Evolutionary conservation across 2,329 filamentous ascomycete species (phyloP), one percentile per base, ranked within the genome.

Genomic region (Fonsecaea multimorphosa): DNA sequence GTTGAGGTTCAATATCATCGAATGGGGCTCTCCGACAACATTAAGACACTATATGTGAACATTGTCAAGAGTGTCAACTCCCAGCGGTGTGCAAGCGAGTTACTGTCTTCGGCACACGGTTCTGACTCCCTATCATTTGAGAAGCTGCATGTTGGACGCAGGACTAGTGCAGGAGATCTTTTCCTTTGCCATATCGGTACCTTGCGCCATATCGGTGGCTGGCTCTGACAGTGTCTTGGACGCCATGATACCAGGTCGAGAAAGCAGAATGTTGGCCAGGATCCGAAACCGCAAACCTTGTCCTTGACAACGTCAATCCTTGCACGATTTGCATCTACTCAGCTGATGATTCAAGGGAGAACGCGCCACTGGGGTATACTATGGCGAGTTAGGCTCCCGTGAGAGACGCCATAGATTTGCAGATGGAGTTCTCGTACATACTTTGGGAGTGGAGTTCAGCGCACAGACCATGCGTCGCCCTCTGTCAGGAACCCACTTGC

Each of bases 111-210:
- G 38, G 44, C 53, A 14, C 32, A 19, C n/a, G 19, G 36, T 19
- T 19, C 16, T 24, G n/a, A 38, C 19, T 22, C 53, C 32, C 36
- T 29, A 24, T 24, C 31, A 38, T 12, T 19, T 9, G 32, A 46
- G 12, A 27, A 19, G 12, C 40, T 31, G 55, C 55, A 58, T 22
- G 55, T 38, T 44, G 55, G 55, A 44, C 7, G 55, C 55, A 58
- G 19, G 36, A 34, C 55, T 58, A 58, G 55, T 34, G 55, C 55
- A 58, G 55, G 55, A 58, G 55, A 44, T 58, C 34, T 31, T 19
- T 58, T 44, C 36, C 36, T 22, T 36, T 31, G 12, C 22, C 14
- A n/a, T 32, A 5, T 24, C 12, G n/a, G 49, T 31, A 58, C 55
- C 36, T 58, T 58, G 24, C 19, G 19, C 22, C 55, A 44, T 24